Conservation (phyloP, 2,329 filamentous ascomycete genomes). For the Cytospora mali region DNA sequence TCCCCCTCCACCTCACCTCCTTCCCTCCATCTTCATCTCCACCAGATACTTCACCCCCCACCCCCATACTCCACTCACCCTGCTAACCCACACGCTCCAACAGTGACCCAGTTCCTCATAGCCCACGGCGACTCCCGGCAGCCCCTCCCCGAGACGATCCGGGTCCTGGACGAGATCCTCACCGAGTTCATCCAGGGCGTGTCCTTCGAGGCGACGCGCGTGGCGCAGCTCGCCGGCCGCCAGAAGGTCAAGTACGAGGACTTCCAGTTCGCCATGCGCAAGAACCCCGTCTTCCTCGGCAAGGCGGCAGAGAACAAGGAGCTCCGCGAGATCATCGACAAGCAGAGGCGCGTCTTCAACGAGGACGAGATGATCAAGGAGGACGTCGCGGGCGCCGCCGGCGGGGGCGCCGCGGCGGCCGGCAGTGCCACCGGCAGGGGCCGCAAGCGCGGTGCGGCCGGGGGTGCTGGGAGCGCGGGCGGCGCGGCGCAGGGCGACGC, state of each 20-base stretch:
- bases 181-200: slow-evolving; percentile 96
- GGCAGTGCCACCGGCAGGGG: slow-evolving; percentile 14
- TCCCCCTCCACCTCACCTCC: slow-evolving; percentile 3
- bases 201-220: slow-evolving; percentile 84
- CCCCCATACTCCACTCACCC: neutral
- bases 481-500: slow-evolving; percentile 7
- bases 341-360: slow-evolving; percentile 75
- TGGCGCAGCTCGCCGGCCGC: slow-evolving; percentile 82
- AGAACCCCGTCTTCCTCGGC: slow-evolving; percentile 83
- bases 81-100: slow-evolving; percentile 8
- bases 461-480: slow-evolving; percentile 7
- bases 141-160: slow-evolving; percentile 81
- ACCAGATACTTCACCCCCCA: too few species aligned
- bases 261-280: slow-evolving; percentile 90
- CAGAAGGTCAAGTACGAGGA: slow-evolving; percentile 99
- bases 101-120: slow-evolving; percentile 75
- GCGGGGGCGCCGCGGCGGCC: neutral
- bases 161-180: slow-evolving; percentile 89
- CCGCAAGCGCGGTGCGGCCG: slow-evolving; percentile 18
- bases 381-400: slow-evolving; percentile 18
- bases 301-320: slow-evolving; percentile 87
- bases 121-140: slow-evolving; percentile 78
- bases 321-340: slow-evolving; percentile 84
- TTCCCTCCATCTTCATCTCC: slow-evolving; percentile 1
- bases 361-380: slow-evolving; percentile 54